phyloP scores from a whole-genome alignment of 495 filamentous ascomycete species.

The Podospora fimiseda region DNA sequence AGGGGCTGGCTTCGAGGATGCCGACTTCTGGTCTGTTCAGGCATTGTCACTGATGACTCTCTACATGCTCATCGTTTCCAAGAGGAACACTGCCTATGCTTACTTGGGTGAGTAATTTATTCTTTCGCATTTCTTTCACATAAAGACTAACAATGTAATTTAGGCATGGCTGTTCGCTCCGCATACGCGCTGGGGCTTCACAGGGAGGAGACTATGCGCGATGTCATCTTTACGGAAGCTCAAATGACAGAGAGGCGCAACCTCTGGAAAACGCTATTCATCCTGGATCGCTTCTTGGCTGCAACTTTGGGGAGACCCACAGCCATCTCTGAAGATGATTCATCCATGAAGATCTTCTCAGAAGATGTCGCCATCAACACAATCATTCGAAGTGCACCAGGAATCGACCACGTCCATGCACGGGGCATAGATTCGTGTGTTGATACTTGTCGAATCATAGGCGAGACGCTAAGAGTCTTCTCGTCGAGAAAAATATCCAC shows the following conservation, averaged over 20 bases:
- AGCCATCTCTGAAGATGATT: slow-evolving; percentile 57
- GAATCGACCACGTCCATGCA: slow-evolving; percentile 20
- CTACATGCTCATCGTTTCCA: slow-evolving; percentile 52
- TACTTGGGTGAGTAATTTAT: slow-evolving; percentile 43
- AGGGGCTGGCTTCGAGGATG: slow-evolving; percentile 53
- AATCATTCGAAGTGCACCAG: slow-evolving; percentile 26
- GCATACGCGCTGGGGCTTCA: slow-evolving; percentile 56
- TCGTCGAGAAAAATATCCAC: slow-evolving; percentile 64
- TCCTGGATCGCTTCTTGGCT: slow-evolving; percentile 56
- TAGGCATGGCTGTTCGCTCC: slow-evolving; percentile 58
- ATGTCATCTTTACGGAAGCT: slow-evolving; percentile 37
- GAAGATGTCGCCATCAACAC: slow-evolving; percentile 38
- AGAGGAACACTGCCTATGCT: slow-evolving; percentile 53
- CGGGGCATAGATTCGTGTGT: slow-evolving; percentile 48
- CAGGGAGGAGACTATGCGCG: slow-evolving; percentile 51
- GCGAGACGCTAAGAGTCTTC: slow-evolving; percentile 62
- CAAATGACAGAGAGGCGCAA: slow-evolving; percentile 45
- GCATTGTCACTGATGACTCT: slow-evolving; percentile 55
- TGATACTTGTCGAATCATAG: slow-evolving; percentile 56
- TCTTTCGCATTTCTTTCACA: neutral
- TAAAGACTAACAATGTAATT: slow-evolving; percentile 6
- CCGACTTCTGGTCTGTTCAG: slow-evolving; percentile 57
- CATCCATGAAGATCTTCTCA: slow-evolving; percentile 35
- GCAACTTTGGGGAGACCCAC: slow-evolving; percentile 54
- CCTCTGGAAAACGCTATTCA: slow-evolving; percentile 55